phyloP scores from a whole-genome alignment of 768 basidiomycete species.

The Trichaptum fuscoviolaceum region DNA sequence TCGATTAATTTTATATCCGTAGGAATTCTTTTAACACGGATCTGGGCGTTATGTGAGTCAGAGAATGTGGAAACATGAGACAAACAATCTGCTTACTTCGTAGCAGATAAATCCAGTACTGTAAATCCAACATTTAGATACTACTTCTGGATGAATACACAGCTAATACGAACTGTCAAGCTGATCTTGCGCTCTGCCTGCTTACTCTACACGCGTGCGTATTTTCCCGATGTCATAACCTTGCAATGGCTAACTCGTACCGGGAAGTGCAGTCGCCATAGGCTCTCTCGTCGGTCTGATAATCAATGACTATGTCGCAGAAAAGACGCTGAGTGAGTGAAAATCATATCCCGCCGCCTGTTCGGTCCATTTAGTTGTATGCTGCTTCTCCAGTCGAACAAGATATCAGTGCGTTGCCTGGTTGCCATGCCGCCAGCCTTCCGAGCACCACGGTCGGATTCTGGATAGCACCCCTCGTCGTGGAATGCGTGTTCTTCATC shows the following conservation, averaged over 20 bases:
- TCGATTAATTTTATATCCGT: too few species aligned
- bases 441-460: conserved; percentile 11
- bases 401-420: conserved; percentile 9
- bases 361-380: too few species aligned
- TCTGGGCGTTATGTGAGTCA: conserved; percentile 14
- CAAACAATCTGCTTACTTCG: neutral
- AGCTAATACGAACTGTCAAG: neutral
- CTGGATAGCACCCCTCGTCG: conserved; percentile 14
- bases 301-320: conserved; percentile 10
- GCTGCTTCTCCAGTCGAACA: conserved; percentile 2
- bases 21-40: conserved; percentile 10
- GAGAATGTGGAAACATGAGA: neutral
- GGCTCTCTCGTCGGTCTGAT: conserved; percentile 11
- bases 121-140: neutral
- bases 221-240: neutral
- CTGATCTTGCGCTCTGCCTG: conserved; percentile 6
- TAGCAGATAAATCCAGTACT: neutral
- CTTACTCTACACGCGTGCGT: conserved; percentile 6
- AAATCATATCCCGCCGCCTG: neutral
- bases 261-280: conserved; percentile 3
- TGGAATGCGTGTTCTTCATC: conserved; percentile 10
- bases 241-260: neutral
- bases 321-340: conserved; percentile 6
- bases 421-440: conserved; percentile 11
- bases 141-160: neutral